phyloP scores from a whole-genome alignment of 176 grass and related monocot genomes.

The sorghum (Sorghum bicolor) region DNA sequence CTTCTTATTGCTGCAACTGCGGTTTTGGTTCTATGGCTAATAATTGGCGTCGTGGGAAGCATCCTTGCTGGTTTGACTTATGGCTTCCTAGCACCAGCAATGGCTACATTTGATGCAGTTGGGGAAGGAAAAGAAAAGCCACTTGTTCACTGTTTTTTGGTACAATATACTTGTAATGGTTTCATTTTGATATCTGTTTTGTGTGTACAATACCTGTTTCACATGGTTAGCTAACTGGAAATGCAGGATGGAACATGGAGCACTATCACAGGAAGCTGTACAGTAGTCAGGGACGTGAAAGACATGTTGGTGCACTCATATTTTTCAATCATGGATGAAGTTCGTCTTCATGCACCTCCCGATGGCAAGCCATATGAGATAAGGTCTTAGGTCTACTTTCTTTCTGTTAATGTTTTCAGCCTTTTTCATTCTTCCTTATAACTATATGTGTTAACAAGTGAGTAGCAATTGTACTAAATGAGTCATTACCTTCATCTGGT shows the following conservation, averaged over 20 bases:
- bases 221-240: constrained; percentile 25
- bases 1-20: constrained; percentile 47
- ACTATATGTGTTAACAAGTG: not conserved
- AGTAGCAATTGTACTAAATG: not conserved
- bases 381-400: constrained; percentile 44
- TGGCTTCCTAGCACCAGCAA: constrained; percentile 80
- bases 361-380: constrained; percentile 74
- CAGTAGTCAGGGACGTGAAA: constrained; percentile 73
- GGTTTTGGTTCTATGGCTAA: constrained; percentile 60
- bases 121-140: constrained; percentile 81
- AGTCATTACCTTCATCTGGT: not conserved
- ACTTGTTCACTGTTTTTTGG: constrained; percentile 75
- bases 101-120: constrained; percentile 90
- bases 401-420: constrained; percentile 9
- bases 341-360: constrained; percentile 60
- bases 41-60: constrained; percentile 60
- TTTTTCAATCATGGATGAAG: constrained; percentile 85
- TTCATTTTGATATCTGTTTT: not conserved
- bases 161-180: constrained; percentile 24
- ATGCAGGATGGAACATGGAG: constrained; percentile 94
- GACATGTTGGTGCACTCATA: constrained; percentile 75
- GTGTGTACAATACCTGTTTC: not conserved
- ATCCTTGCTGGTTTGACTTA: constrained; percentile 58
- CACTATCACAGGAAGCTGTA: constrained; percentile 78
- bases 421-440: not conserved